These are phyloP conservation scores for Gamsiella multidivaricata DNA, from an alignment of 192 early-diverging fungal genomes.

Conservation along the genomic window DNA sequence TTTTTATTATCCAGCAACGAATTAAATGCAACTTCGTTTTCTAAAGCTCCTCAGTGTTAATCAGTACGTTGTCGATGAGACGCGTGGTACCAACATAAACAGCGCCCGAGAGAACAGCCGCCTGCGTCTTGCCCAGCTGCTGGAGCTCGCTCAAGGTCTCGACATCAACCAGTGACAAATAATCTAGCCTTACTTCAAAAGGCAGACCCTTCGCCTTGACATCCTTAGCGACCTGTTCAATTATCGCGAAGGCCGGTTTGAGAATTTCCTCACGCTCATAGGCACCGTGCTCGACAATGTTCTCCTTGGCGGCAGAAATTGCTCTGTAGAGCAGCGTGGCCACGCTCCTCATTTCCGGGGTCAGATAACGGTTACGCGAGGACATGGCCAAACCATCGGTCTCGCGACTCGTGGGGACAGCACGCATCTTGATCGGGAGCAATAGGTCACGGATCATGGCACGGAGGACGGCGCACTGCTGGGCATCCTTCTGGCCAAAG, in stretches of 20 bases:
- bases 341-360: slow-evolving; percentile 69
- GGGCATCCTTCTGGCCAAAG: slow-evolving; percentile 98
- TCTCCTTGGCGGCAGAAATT: slow-evolving; percentile 61
- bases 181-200: slow-evolving; percentile 79
- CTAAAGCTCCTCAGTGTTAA: slow-evolving; percentile 64
- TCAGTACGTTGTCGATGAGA: slow-evolving; percentile 92
- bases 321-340: slow-evolving; percentile 83
- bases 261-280: slow-evolving; percentile 58
- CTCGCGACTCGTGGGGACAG: slow-evolving; percentile 82
- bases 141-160: slow-evolving; percentile 71
- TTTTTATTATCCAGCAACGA: too few relatives aligned
- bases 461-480: slow-evolving; percentile 88
- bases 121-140: slow-evolving; percentile 59
- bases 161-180: slow-evolving; percentile 83
- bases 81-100: slow-evolving; percentile 88
- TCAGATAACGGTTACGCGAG: slow-evolving; percentile 89
- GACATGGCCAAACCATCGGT: slow-evolving; percentile 90
- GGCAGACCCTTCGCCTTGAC: slow-evolving; percentile 53
- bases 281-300: slow-evolving; percentile 55
- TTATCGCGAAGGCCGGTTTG: slow-evolving; percentile 59
- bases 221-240: slow-evolving; percentile 56
- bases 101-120: slow-evolving; percentile 87
- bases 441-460: slow-evolving; percentile 88
- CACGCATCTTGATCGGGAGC: slow-evolving; percentile 78
- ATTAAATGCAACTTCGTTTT: neutral